A percentile compares a stretch with the other conserved stretches of the same genome.
Evolutionary conservation across 2,329 filamentous ascomycete genomes (phyloP).

Genomic region (Sarocladiaceae sp.): DNA sequence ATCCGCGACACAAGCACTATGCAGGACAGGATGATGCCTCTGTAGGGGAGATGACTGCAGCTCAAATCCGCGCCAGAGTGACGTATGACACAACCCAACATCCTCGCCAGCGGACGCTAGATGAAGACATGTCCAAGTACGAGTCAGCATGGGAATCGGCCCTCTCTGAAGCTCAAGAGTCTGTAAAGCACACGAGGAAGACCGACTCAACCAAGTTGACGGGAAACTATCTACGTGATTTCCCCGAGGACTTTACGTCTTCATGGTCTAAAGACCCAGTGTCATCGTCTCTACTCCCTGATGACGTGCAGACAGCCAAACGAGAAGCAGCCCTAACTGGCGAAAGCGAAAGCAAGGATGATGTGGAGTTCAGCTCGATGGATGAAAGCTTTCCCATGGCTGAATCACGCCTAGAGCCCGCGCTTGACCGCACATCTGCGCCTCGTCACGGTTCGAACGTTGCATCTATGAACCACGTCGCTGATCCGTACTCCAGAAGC

Average conservation of each 20-base stretch:
- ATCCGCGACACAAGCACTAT: conserved; percentile 13
- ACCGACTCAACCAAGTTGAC: conserved; percentile 25
- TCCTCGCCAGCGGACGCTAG: conserved; percentile 15
- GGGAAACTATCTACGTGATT: conserved; percentile 46
- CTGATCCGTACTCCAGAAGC: conserved; percentile 38
- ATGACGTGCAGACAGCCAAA: conserved; percentile 5
- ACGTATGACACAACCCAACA: conserved; percentile 21
- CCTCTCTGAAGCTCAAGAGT: conserved; percentile 10
- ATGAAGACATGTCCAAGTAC: conserved; percentile 14
- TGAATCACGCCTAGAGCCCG: conserved; percentile 21
- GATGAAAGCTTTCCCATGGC: conserved; percentile 35
- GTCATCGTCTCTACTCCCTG: conserved; percentile 21
- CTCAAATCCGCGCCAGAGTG: conserved; percentile 26
- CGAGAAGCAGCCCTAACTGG: not conserved
- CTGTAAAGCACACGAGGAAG: not conserved
- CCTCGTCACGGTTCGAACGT: not conserved
- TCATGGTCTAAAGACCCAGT: conserved; percentile 33
- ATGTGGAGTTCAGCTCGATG: conserved; percentile 31
- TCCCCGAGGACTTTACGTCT: conserved; percentile 45
- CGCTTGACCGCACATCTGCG: conserved; percentile 21
- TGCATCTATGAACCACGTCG: conserved; percentile 16
- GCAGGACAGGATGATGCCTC: conserved; percentile 11
- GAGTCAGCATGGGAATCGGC: conserved; percentile 12
- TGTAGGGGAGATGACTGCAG: conserved; percentile 22
- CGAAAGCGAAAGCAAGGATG: conserved; percentile 15